phyloP scores from a whole-genome alignment of 257 asterid genomes.

The Solanum ossicruentum region DNA sequence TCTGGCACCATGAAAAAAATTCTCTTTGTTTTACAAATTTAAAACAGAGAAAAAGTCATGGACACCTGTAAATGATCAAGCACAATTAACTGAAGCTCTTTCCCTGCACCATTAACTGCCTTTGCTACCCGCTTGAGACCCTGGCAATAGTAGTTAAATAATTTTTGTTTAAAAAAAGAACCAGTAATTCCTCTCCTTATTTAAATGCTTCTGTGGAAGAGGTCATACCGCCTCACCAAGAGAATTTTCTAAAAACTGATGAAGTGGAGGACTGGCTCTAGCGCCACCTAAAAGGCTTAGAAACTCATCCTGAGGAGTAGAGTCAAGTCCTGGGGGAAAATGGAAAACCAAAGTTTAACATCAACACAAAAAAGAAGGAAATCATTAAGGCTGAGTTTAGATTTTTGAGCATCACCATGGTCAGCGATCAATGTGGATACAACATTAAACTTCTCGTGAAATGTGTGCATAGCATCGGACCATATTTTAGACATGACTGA shows the following conservation, averaged over 20 bases:
- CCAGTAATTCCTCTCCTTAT: not conserved
- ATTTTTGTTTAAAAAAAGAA: not conserved
- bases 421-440: conserved; percentile 65
- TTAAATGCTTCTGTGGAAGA: not conserved
- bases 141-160: conserved; percentile 23
- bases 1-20: not conserved
- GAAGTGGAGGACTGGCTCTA: conserved; percentile 91
- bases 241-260: conserved; percentile 85
- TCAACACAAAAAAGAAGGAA: conserved; percentile 1
- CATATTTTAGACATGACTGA: conserved; percentile 87
- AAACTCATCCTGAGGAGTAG: conserved; percentile 89
- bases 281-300: conserved; percentile 91
- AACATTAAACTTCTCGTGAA: conserved; percentile 62
- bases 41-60: not conserved
- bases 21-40: not conserved
- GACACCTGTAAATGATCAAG: conserved; percentile 85
- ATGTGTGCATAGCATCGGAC: conserved; percentile 75
- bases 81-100: conserved; percentile 74
- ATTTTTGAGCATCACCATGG: conserved; percentile 49
- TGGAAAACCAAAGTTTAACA: conserved; percentile 10
- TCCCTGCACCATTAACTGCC: conserved; percentile 72
- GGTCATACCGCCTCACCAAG: conserved; percentile 87
- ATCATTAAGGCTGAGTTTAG: not conserved
- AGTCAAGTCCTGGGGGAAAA: conserved; percentile 54
- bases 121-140: conserved; percentile 84